Evolutionary conservation across 306 rosid genomes (phyloP).

Genomic region (Pyrus communis): DNA sequence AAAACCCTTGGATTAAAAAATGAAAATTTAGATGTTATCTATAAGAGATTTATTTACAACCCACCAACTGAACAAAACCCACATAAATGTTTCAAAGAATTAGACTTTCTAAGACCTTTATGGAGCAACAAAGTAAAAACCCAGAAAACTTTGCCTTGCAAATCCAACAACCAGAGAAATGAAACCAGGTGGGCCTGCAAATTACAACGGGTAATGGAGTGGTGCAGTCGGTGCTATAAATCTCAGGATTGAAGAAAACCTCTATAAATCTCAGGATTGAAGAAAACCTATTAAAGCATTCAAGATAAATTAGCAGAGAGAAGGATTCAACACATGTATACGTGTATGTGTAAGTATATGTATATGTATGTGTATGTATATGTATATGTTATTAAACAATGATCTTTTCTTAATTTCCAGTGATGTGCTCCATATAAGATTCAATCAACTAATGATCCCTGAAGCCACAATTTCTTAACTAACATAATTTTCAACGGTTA

Average conservation of each 20-base stretch:
- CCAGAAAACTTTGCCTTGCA: conserved; percentile 19
- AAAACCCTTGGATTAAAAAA: too few relatives aligned
- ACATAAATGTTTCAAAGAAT: conserved; percentile 4
- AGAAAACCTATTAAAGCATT: conserved; percentile 58
- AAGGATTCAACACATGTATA: too few relatives aligned
- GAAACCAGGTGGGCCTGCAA: conserved; percentile 16
- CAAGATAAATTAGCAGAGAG: not conserved
- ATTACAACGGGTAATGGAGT: conserved; percentile 87
- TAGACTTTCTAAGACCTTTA: not conserved
- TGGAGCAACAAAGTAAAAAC: not conserved
- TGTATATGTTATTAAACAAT: too few relatives aligned
- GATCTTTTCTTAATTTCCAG: too few relatives aligned
- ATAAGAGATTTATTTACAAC: too few relatives aligned
- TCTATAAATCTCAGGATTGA: conserved; percentile 93
- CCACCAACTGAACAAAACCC: conserved; percentile 8
- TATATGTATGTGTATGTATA: too few relatives aligned
- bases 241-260: conserved; percentile 97
- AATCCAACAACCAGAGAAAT: conserved; percentile 1
- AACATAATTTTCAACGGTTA: too few relatives aligned
- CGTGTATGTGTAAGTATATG: too few relatives aligned
- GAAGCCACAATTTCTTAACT: too few relatives aligned
- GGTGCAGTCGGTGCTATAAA: conserved; percentile 67
- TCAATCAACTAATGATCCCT: too few relatives aligned
- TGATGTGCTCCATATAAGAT: too few relatives aligned
- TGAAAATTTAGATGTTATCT: too few relatives aligned